Evolutionary conservation across 208 protist species (phyloP), one percentile per base, ranked within the genome.

Genomic region (Tetramitus jugosus): DNA sequence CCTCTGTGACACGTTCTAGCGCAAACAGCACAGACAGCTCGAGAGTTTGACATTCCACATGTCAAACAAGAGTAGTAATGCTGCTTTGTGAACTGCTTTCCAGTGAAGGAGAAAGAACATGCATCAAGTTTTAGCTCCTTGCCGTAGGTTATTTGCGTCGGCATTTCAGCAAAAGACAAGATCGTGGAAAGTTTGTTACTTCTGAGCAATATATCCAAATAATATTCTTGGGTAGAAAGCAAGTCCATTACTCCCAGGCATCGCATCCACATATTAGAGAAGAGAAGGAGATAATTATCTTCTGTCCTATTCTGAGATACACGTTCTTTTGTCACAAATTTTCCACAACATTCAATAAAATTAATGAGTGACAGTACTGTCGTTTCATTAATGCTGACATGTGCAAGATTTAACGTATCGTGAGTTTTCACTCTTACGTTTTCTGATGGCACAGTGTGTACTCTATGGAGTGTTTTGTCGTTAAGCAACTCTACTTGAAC

Each of bases 1-100:
- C 65, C 65, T 72, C 40, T 52, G 23, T 72, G 65, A 20, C 65
- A 72, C 31, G 65, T 72, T 52, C 40, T 72, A 8, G 65, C 65
- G 52, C 65, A 72, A 42, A 52, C 31, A 31, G 65, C 65, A 72
- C 65, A 72, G 37, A 72, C 65, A 35, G 65, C 65, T 52, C 35
- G 37, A 35, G 26, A 52, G 0, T 4, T 72, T 7, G 23, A 35
- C 65, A 72, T 72, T 35, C n/a, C 35, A 33, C 65, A 72, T 20
- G 65, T 53, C 3, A n/a, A 8, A 52, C 65, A 72, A 53, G 26
- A 40, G 40, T 72, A 72, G 40, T 72, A 72, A 35, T 72, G 35
- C 52, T 72, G 65, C 17, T 23, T 2, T 26, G 10, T 6, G 65
- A 72, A 72, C 52, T 72, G n/a, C 7, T 49, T 53, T 31, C 65